Conservation (phyloP, 108 stramenopile genomes). For the Fragilariopsis cylindrus region DNA sequence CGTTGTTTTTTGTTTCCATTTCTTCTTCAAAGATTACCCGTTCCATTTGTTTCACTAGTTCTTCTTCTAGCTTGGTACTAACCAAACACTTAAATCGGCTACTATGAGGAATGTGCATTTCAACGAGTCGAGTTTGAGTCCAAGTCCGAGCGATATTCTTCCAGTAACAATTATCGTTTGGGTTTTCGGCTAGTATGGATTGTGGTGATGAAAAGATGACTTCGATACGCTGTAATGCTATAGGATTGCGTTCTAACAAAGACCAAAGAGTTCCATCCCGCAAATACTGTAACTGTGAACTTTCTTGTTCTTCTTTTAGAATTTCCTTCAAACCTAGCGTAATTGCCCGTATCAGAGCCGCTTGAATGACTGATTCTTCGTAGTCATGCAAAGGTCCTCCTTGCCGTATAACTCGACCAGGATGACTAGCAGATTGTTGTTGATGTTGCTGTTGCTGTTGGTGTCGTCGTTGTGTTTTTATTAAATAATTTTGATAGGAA, state of each 20-base stretch:
- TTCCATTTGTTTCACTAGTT: constrained; percentile 43
- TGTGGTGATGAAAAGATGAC: neutral
- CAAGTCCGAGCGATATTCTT: neutral
- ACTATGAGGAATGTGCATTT: constrained; percentile 12
- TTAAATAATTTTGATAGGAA: constrained; percentile 29
- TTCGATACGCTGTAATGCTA: neutral
- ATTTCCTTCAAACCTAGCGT: neutral
- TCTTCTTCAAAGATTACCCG: constrained; percentile 24
- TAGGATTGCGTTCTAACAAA: neutral
- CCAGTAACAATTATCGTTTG: constrained; percentile 2
- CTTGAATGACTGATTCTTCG: constrained; percentile 5
- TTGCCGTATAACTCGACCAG: neutral
- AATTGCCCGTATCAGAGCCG: neutral
- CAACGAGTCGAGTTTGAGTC: constrained; percentile 18
- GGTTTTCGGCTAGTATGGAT: neutral
- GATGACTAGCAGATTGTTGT: neutral
- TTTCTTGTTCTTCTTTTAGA: neutral
- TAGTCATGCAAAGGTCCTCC: neutral
- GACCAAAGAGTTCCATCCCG: constrained; percentile 19
- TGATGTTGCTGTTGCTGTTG: neutral
- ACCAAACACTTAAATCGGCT: constrained; percentile 17
- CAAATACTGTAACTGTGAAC: neutral
- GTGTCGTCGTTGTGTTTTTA: neutral
- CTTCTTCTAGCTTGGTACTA: constrained; percentile 19
- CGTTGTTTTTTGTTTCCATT: neutral